phyloP scores from a whole-genome alignment of 75 land plant genomes.

The Cunninghamia lanceolata region DNA sequence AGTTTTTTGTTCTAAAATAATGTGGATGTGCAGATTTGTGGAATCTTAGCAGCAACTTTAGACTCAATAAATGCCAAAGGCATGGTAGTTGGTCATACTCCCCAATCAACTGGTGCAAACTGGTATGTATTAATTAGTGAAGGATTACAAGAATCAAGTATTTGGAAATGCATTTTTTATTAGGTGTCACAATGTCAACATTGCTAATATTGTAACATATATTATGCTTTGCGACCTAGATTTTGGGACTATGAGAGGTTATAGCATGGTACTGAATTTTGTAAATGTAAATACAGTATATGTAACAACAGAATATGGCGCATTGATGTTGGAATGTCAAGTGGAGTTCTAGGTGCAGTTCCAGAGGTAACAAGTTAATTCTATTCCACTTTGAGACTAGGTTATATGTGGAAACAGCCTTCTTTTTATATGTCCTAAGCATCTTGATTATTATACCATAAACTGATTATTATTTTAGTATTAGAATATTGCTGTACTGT shows the following conservation, averaged over 20 bases:
- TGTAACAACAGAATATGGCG: constrained; percentile 82
- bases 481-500: no score
- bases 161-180: neutral
- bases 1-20: neutral
- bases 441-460: no score
- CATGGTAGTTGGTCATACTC: constrained; percentile 96
- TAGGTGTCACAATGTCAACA: neutral
- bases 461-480: neutral
- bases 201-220: neutral
- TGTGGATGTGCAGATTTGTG: constrained; percentile 51
- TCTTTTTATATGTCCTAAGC: neutral
- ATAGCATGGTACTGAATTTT: constrained; percentile 4
- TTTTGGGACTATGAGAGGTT: neutral
- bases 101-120: constrained; percentile 78
- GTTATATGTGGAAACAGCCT: neutral
- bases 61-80: constrained; percentile 69
- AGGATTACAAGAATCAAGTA: neutral
- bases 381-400: constrained; percentile 5
- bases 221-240: neutral
- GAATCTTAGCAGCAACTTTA: constrained; percentile 62
- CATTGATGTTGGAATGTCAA: constrained; percentile 98
- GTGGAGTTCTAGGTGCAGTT: constrained; percentile 79
- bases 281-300: constrained; percentile 49
- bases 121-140: constrained; percentile 38
- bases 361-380: constrained; percentile 66